Evolutionary conservation across 73 alveolate species (phyloP), one percentile per base, ranked within the genome.

Genomic region (Paraurostyla sp.): DNA sequence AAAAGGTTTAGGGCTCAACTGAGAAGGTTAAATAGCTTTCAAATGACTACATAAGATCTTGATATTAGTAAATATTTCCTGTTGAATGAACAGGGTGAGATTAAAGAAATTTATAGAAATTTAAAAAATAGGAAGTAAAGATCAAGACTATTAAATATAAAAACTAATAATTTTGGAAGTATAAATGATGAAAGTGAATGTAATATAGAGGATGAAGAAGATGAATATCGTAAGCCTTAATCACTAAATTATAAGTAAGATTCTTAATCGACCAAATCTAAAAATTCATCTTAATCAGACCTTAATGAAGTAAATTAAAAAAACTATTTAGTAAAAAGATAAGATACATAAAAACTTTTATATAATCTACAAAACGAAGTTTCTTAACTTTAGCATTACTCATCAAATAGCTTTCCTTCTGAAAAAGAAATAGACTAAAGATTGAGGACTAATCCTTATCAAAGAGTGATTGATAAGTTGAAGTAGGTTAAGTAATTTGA

Each of bases 31-130:
- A 40, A 50, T 43, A 51, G 23, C 20, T 6, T 2, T 20, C 22
- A 49, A 25, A 78, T 78, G 22, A 43, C 52, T 9, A 49, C 89
- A 11, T 78, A 78, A 50, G 89, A 78, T 51, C 68, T 78, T 20
- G 76, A 51, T 20, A 78, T 78, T 23, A 32, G 69, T 29, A 50
- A 32, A 40, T 78, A 51, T 40, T 78, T 78, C 32, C 89, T 78
- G 43, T 54, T 78, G 58, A 78, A 78, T 38, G 89, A 78, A 78
- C 35, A 54, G 42, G 52, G 89, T 51, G n/a, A 73, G 27, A 73
- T 73, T 3, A 73, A 30, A 73, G 65, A 73, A 33, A 73, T 48
- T 6, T 43, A n/a, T n/a, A n/a, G n/a, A n/a, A n/a, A n/a, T n/a
- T n/a, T n/a, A n/a, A n/a, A n/a, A n/a, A 73, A 48, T 3, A 46